Evolutionary conservation across 2,329 filamentous ascomycete species (phyloP), one percentile per base, ranked within the genome.

Genomic region (Diplodia sapinea): DNA sequence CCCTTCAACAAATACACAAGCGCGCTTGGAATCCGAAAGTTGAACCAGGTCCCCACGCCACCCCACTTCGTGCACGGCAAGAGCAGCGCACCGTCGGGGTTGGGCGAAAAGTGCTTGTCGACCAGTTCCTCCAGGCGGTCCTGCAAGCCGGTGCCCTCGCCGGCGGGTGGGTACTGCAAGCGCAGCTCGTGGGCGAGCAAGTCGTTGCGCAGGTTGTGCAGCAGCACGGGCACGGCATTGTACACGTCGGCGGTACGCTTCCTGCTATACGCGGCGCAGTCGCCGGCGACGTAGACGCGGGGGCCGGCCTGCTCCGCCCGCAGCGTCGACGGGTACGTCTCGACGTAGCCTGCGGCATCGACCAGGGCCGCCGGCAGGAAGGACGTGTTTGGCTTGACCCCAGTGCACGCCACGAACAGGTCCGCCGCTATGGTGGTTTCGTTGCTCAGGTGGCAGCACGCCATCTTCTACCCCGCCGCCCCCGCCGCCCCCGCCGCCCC

Each of bases 1-100:
- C 78, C 78, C 71, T 80, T 80, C 47, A 74, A 59, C 68, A 75
- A 69, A 36, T 71, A 68, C 23, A 80, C 76, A n/a, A 74, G 68
- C 38, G 76, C 76, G 12, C 77, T 72, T 7, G 78, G 79, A 59
- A 80, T 65, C 38, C 67, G 68, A 62, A 70, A 72, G 4, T 75
- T 78, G 64, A 72, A 76, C 68, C 79, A 71, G 8, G 79, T 73
- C 7, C 76, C 79, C 7, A 80, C 76, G 3, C 79, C 79, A 1
- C 76, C 76, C n/a, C 54, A 36, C 65, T 67, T 67, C 57, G 52
- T 43, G 29, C 55, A 66, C 15, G 64, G 52, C 69, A 76, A 71
- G 15, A 78, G 54, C 49, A 70, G 66, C 47, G 68, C 70, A 33
- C 68, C 51, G 56, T 69, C 20, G 62, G 23, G 62, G 23, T 68